Evolutionary conservation across 192 early-diverging fungal species (phyloP).

Genomic region (Coemansia guatemalensis): DNA sequence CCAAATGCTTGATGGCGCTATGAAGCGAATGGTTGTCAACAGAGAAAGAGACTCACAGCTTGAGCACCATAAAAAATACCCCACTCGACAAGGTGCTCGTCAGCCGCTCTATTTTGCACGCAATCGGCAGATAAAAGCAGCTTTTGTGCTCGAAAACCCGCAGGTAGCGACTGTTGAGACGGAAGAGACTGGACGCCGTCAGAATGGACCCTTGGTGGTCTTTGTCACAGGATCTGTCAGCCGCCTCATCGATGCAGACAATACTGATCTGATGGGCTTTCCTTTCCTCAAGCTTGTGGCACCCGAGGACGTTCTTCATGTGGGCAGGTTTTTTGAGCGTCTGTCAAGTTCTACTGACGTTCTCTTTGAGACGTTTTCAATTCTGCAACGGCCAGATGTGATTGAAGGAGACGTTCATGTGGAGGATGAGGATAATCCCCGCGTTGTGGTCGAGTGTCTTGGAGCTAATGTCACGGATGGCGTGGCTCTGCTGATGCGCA

Average conservation of each 20-base stretch:
- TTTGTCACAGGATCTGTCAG: conserved; percentile 43
- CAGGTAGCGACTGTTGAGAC: conserved; percentile 9
- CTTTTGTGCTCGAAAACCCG: conserved; percentile 44
- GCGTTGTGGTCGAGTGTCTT: conserved; percentile 41
- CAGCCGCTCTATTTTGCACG: conserved; percentile 41
- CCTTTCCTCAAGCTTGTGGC: conserved; percentile 47
- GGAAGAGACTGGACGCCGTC: conserved; percentile 9
- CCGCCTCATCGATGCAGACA: conserved; percentile 39
- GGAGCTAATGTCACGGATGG: conserved; percentile 49
- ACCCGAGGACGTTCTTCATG: conserved; percentile 41
- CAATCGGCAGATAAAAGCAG: conserved; percentile 40
- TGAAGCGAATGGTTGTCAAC: conserved; percentile 27
- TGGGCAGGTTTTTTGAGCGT: conserved; percentile 38
- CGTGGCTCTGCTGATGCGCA: conserved; percentile 35
- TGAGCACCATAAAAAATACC: not conserved
- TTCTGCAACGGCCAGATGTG: conserved; percentile 35
- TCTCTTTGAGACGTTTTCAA: conserved; percentile 37
- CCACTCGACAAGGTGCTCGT: conserved; percentile 5
- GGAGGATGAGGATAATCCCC: conserved; percentile 26
- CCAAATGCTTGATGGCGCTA: conserved; percentile 46
- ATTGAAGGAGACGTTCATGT: conserved; percentile 43
- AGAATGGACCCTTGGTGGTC: conserved; percentile 32
- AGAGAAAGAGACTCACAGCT: conserved; percentile 2
- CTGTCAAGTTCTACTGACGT: conserved; percentile 33
- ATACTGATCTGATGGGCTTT: conserved; percentile 33